Evolutionary conservation across 768 basidiomycete species (phyloP), one percentile per base, ranked within the genome.

Genomic region (Mycena venus): DNA sequence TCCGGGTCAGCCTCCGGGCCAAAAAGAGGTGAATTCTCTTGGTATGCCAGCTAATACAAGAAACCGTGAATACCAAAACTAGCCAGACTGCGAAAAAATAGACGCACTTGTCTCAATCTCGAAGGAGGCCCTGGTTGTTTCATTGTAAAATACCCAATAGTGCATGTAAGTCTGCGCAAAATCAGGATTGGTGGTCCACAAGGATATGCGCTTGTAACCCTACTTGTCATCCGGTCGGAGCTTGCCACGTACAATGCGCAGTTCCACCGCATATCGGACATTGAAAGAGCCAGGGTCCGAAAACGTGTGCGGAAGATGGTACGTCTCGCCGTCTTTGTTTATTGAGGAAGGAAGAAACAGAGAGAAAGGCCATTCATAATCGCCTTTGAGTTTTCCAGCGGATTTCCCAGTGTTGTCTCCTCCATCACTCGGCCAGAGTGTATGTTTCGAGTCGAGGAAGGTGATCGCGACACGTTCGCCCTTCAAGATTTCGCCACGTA

Each of bases 141-240:
- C 71, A 72, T 75, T n/a, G 75, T 72, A 36, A 75, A 75, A 62
- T 64, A 75, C 10, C 47, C 67, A 25, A 75, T 69, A 21, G 62
- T 55, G 27, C 59, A 59, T 10, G 27, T 2, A 2, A 68, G 42
- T 51, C 74, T 75, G 31, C 40, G 29, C 29, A 7, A 53, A 34
- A 12, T 62, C 9, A 59, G 27, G 34, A 8, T 72, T 25, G 31
- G 15, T 10, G 8, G 4, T 3, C n/a, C n/a, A n/a, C n/a, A 10
- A 2, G 7, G 15, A 21, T 32, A 42, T n/a, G n/a, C n/a, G 51
- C 42, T 1, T 12, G 65, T n/a, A n/a, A n/a, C 12, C 66, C 2
- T 23, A 73, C 75, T 60, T 69, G 47, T 75, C 70, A 47, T 75
- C 75, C 17, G 53, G 38, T 14, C 75, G 65, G 4, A 72, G 71